These are phyloP conservation scores for Penicillium daleae DNA, from an alignment of 495 filamentous ascomycete genomes.

Conservation along the genomic window DNA sequence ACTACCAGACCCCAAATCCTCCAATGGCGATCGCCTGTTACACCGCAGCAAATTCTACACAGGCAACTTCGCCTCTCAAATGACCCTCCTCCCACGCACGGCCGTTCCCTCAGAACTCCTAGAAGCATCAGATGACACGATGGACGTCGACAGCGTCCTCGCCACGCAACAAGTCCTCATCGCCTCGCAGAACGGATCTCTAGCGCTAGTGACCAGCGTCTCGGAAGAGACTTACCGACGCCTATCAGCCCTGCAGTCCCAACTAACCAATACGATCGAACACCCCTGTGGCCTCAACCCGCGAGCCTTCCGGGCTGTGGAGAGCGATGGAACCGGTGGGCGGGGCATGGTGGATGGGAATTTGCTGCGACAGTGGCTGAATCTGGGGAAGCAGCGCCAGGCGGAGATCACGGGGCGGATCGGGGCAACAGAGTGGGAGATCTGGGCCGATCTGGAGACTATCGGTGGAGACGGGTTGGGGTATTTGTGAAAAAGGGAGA, in stretches of 20 bases:
- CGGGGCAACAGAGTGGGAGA: constrained; percentile 58
- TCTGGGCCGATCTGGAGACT: constrained; percentile 62
- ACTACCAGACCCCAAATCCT: constrained; percentile 81
- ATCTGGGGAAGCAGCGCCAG: constrained; percentile 67
- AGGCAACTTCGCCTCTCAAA: constrained; percentile 71
- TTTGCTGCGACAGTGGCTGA: constrained; percentile 66
- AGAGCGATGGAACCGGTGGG: constrained; percentile 53
- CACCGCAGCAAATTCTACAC: constrained; percentile 86
- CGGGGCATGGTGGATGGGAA: constrained; percentile 66
- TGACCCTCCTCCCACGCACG: constrained; percentile 75
- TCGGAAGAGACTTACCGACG: constrained; percentile 81
- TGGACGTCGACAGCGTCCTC: constrained; percentile 39
- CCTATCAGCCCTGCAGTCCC: constrained; percentile 77
- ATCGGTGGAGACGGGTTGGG: constrained; percentile 63
- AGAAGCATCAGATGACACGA: constrained; percentile 35
- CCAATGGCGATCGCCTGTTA: constrained; percentile 84
- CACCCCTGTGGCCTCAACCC: constrained; percentile 82
- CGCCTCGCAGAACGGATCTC: constrained; percentile 70
- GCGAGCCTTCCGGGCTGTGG: constrained; percentile 66
- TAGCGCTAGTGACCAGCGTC: constrained; percentile 77
- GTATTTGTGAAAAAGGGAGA: constrained; percentile 28
- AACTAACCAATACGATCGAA: constrained; percentile 74
- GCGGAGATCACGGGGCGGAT: constrained; percentile 71
- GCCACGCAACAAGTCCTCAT: constrained; percentile 64
- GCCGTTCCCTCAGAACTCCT: constrained; percentile 49